Percentiles rank a stretch among this genome's conserved stretches.
phyloP scores from a whole-genome alignment of 1,284 basidiomycete species.

The Ceratorhiza oryzae-sativae region DNA sequence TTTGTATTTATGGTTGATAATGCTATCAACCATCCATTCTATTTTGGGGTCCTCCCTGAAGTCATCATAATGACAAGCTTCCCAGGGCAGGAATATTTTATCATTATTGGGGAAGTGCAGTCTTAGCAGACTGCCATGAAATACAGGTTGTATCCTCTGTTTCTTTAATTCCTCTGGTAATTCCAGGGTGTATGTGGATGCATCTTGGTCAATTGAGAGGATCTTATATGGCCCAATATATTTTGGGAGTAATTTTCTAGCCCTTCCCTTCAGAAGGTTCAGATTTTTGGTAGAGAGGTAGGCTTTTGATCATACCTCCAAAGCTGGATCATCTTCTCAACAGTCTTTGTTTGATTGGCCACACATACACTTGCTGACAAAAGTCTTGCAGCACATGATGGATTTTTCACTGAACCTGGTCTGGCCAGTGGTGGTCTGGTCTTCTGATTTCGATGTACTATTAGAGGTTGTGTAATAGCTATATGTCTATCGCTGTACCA shows the following conservation, averaged over 20 bases:
- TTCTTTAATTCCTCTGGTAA: slow-evolving; percentile 27
- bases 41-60: slow-evolving; percentile 2
- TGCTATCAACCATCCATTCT: not conserved
- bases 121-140: slow-evolving; percentile 39
- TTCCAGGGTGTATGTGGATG: slow-evolving; percentile 25
- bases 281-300: slow-evolving; percentile 24
- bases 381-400: too few relatives aligned
- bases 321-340: not conserved
- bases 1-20: not conserved
- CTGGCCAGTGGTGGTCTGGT: too few relatives aligned
- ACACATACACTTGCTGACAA: too few relatives aligned
- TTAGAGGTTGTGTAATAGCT: too few relatives aligned
- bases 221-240: slow-evolving; percentile 40
- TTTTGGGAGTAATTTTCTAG: slow-evolving; percentile 21
- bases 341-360: slow-evolving; percentile 11
- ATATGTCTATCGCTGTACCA: too few relatives aligned
- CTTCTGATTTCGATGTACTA: too few relatives aligned
- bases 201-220: not conserved
- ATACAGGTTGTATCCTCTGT: slow-evolving; percentile 24
- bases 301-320: not conserved
- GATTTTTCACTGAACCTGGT: too few relatives aligned
- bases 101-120: slow-evolving; percentile 38
- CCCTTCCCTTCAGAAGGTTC: not conserved
- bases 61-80: not conserved
- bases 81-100: slow-evolving; percentile 12